Conservation (phyloP, 208 protist species). For the Trypanosoma theileri region DNA sequence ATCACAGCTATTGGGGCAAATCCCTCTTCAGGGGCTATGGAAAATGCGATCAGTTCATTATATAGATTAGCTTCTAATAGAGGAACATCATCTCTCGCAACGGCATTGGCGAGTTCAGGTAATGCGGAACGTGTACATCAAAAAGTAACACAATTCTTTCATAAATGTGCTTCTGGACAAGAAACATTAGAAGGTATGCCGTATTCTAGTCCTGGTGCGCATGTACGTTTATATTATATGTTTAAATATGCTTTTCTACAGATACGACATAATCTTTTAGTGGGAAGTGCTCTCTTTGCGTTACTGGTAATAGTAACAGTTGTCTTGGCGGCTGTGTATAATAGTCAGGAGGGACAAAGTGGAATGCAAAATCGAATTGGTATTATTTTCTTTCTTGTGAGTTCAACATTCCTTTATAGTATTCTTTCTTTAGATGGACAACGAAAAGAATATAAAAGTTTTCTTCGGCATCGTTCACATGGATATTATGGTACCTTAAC, state of each 20-base stretch:
- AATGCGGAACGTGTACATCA: conserved; percentile 26
- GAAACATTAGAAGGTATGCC: conserved; percentile 28
- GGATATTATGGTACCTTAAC: conserved; percentile 58
- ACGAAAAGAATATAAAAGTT: conserved; percentile 48
- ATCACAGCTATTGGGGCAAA: conserved; percentile 31
- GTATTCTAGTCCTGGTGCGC: conserved; percentile 28
- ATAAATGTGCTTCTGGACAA: conserved; percentile 44
- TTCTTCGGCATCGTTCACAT: conserved; percentile 46
- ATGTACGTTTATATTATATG: conserved; percentile 47
- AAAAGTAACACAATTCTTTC: conserved; percentile 41
- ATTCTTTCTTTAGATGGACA: conserved; percentile 43
- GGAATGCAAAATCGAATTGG: conserved; percentile 71
- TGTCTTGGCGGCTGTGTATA: conserved; percentile 54
- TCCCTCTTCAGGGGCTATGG: background rate
- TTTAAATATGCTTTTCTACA: conserved; percentile 50
- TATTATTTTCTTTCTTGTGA: conserved; percentile 70
- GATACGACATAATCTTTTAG: conserved; percentile 42
- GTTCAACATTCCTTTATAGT: conserved; percentile 55
- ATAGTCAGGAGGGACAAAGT: conserved; percentile 42
- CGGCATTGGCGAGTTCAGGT: conserved; percentile 15
- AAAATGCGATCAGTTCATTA: conserved; percentile 20
- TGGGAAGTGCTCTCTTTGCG: conserved; percentile 22
- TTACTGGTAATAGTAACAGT: conserved; percentile 30
- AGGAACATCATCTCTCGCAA: conserved; percentile 3
- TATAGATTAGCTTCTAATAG: conserved; percentile 18